Conservation (phyloP, 2,329 filamentous ascomycete genomes). For the Amphichorda felina region DNA sequence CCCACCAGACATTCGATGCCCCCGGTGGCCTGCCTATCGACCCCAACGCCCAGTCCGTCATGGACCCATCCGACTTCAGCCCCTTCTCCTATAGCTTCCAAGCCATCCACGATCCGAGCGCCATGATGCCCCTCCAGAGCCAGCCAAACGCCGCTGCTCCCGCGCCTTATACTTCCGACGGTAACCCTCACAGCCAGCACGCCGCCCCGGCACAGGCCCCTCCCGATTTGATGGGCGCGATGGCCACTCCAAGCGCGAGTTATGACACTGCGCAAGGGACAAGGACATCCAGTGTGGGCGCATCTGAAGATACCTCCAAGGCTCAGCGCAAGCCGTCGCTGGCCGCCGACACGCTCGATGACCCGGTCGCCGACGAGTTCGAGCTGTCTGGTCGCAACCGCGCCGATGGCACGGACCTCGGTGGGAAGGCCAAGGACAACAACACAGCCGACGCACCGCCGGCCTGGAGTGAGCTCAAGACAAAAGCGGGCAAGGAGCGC, state of each 20-base stretch:
- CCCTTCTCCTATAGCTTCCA: constrained; percentile 41
- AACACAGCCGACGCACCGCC: constrained; percentile 44
- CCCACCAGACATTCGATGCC: not conserved
- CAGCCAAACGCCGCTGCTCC: constrained; percentile 20
- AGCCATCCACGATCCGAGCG: constrained; percentile 16
- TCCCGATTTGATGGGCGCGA: constrained; percentile 1
- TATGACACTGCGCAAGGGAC: constrained; percentile 12
- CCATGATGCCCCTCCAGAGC: constrained; percentile 15
- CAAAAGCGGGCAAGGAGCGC: constrained; percentile 88
- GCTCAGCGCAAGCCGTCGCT: constrained; percentile 12
- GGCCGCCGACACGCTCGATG: constrained; percentile 35
- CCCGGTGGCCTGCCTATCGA: constrained; percentile 1
- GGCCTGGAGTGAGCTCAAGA: constrained; percentile 74
- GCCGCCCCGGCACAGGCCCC: not conserved
- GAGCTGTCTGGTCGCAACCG: constrained; percentile 34
- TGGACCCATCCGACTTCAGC: constrained; percentile 36
- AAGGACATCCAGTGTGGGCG: constrained; percentile 20
- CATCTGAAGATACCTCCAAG: constrained; percentile 31
- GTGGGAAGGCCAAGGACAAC: constrained; percentile 41
- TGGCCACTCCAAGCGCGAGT: not conserved
- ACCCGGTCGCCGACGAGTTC: constrained; percentile 46
- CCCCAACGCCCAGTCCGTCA: constrained; percentile 13
- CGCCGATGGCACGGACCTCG: constrained; percentile 41
- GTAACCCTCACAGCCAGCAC: constrained; percentile 14
- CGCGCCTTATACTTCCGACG: constrained; percentile 14